Base-by-base conservation (phyloP, 2,329 filamentous ascomycete genomes). In the Periconia sp. region DNA sequence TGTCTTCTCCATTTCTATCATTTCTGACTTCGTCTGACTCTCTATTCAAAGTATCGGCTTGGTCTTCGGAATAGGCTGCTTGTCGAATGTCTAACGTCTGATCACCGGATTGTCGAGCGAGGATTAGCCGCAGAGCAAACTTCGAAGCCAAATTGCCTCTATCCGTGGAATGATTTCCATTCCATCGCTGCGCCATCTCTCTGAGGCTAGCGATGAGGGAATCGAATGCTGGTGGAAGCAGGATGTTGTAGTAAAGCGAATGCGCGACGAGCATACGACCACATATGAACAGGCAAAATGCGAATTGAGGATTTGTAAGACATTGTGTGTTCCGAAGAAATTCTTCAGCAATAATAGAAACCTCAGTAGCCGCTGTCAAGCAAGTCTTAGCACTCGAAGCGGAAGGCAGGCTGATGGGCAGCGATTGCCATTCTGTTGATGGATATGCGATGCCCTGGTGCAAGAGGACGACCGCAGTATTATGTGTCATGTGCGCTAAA, bases 101-200 rank as follows among this genome's bases (percentile, higher is more conserved):
- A 2, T 38, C 11, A 4, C 30, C 43, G 2, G 38, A 24, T 33
- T 37, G 13, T 28, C 37, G 37, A 4, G 66, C 65, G 12, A 57
- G 48, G n/a, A 62, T 52, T 10, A 73, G 54, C 4, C 66, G 56
- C 2, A 42, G 41, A 0, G 68, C 66, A 38, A 73, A 69, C 32
- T 68, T 68, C 6, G 64, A 64, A 1, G 71, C 69, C 6, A 72
- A 46, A 40, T 68, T 71, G 26, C 36, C 35, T 12, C 26, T 15
- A 5, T 23, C 6, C n/a, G 16, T 29, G 13, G 26, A 34, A 23
- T 46, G 24, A 11, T 52, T 47, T 4, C 69, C 68, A 33, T 63
- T 65, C 69, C 70, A 73, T n/a, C 72, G 59, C 4, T 54, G 50
- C 0, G 71, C 68, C 5, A 75, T 71, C 15, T 70, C 66, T 4